Percentiles rank a stretch among this genome's conserved stretches.
These are phyloP conservation scores for Elsinoe australis DNA, from an alignment of 2,329 filamentous ascomycete genomes.

Conservation along the genomic window DNA sequence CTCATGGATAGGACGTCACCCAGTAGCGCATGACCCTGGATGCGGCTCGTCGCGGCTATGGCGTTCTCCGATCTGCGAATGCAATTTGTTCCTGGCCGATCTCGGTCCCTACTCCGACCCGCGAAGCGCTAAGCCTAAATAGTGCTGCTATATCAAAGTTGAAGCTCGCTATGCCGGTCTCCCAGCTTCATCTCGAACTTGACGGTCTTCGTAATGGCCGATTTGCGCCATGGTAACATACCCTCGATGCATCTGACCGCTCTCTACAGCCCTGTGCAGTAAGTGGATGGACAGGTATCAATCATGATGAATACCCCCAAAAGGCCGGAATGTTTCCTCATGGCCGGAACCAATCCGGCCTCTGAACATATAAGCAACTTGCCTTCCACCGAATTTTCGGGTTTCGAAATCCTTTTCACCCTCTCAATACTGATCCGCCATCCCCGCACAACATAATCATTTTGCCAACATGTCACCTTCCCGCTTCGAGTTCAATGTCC, in stretches of 20 bases:
- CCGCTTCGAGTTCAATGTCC: slow-evolving; percentile 47
- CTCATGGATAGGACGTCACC: too few species aligned
- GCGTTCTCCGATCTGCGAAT: slow-evolving; percentile 1
- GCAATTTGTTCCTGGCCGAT: slow-evolving; percentile 3
- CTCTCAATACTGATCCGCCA: background rate
- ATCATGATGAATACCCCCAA: too few species aligned
- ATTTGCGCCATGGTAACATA: too few species aligned
- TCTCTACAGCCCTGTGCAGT: too few species aligned
- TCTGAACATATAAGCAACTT: slow-evolving; percentile 13
- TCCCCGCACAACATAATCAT: slow-evolving; percentile 9
- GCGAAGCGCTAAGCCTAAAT: background rate
- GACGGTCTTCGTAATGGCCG: too few species aligned
- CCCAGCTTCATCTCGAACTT: background rate
- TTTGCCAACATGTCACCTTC: slow-evolving; percentile 5
- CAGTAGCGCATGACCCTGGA: too few species aligned
- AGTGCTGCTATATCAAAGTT: background rate
- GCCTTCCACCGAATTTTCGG: slow-evolving; percentile 13
- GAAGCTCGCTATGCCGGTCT: background rate
- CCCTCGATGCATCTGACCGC: background rate
- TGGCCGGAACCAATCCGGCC: slow-evolving; percentile 19
- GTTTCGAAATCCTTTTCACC: slow-evolving; percentile 1
- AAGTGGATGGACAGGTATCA: too few species aligned
- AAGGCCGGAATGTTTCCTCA: slow-evolving; percentile 12
- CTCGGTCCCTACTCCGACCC: background rate
- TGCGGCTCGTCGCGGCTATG: slow-evolving; percentile 13